Evolutionary conservation across 495 filamentous ascomycete species (phyloP).

Genomic region (Bryoglossum gracile): DNA sequence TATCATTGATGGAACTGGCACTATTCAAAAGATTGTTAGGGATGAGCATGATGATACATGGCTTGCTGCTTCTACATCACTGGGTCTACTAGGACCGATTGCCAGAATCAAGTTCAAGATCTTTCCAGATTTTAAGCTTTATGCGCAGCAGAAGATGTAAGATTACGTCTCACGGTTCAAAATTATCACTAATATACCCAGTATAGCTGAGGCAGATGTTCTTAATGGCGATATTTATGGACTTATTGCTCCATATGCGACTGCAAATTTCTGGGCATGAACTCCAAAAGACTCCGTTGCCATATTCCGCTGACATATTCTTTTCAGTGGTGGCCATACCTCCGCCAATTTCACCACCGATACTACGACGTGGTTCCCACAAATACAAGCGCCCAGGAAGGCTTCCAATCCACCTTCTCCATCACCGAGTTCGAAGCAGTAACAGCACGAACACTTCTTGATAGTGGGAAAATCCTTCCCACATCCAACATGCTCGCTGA

Average conservation of each 20-base stretch:
- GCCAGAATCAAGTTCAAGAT: conserved; percentile 39
- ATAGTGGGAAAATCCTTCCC: conserved; percentile 39
- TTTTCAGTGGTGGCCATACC: conserved; percentile 43
- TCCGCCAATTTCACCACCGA: conserved; percentile 41
- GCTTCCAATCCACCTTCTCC: conserved; percentile 46
- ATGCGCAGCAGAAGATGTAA: conserved; percentile 40
- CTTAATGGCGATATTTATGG: conserved; percentile 41
- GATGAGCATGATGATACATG: conserved; percentile 37
- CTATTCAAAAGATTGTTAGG: conserved; percentile 32
- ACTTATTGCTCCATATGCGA: conserved; percentile 42
- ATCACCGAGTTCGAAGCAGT: conserved; percentile 35
- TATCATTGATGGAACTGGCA: conserved; percentile 40
- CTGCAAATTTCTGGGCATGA: conserved; percentile 40
- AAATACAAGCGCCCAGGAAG: conserved; percentile 34
- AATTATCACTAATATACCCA: conserved; percentile 17
- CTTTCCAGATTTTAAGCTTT: conserved; percentile 41
- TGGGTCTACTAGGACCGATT: conserved; percentile 40
- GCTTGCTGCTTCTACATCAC: conserved; percentile 41
- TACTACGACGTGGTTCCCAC: conserved; percentile 40
- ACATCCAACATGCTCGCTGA: conserved; percentile 44
- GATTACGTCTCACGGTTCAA: conserved; percentile 4
- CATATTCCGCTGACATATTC: neutral
- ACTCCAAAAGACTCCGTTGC: neutral
- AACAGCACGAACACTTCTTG: conserved; percentile 34
- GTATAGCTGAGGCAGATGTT: conserved; percentile 37